Percentiles rank a stretch among this genome's conserved stretches.
phyloP scores from a whole-genome alignment of 2,329 filamentous ascomycete species.

The Ceratocystis albifundus region DNA sequence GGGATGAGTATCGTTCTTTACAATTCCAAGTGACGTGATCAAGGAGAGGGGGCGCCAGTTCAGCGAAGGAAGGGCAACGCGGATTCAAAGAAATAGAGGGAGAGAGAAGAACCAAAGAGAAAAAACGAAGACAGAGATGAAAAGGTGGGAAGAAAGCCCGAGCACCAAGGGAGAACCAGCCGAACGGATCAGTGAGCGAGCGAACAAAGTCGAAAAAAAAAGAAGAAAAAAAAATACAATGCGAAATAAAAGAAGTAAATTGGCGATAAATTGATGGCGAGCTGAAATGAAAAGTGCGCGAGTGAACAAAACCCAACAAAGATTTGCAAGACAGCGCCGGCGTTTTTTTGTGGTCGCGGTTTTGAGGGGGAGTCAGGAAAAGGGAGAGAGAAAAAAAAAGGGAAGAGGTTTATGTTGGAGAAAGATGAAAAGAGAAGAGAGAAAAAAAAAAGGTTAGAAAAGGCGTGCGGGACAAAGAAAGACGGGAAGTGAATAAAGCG shows the following conservation, averaged over 20 bases:
- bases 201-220: background rate
- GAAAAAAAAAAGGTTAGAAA: slow-evolving; percentile 8
- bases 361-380: background rate
- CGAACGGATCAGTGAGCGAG: background rate
- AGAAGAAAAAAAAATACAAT: slow-evolving; percentile 11
- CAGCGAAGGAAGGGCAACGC: background rate
- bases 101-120: slow-evolving; percentile 6
- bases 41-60: slow-evolving; percentile 12
- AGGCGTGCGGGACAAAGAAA: slow-evolving; percentile 3
- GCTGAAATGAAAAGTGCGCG: slow-evolving; percentile 6
- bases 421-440: slow-evolving; percentile 8
- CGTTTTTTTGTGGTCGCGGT: background rate
- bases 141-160: slow-evolving; percentile 13
- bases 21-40: slow-evolving; percentile 12
- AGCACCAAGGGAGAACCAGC: slow-evolving; percentile 1
- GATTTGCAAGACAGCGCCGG: slow-evolving; percentile 2
- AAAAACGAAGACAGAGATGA: slow-evolving; percentile 12
- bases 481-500: slow-evolving; percentile 7
- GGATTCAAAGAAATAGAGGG: background rate
- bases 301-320: slow-evolving; percentile 7
- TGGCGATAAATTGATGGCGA: slow-evolving; percentile 9
- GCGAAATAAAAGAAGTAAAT: slow-evolving; percentile 6
- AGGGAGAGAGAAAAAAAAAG: slow-evolving; percentile 3
- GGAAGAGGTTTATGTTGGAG: background rate
- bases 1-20: background rate